phyloP scores from a whole-genome alignment of 495 filamentous ascomycete genomes.

The Xylaria acuta region DNA sequence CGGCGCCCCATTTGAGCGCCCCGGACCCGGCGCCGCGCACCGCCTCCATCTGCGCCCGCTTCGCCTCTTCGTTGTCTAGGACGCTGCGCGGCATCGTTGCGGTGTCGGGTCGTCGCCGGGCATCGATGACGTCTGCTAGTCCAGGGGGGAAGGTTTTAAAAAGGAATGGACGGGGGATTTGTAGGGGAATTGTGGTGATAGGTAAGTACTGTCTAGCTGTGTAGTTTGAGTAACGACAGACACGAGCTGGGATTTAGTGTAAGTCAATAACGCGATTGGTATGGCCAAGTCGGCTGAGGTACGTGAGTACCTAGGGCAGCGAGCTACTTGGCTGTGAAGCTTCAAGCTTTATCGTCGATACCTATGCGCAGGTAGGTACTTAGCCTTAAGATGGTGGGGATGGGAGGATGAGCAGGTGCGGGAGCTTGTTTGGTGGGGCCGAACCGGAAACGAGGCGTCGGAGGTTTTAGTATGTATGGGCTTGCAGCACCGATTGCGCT shows the following conservation, averaged over 20 bases:
- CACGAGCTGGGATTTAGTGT: not conserved
- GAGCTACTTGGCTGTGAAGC: no score
- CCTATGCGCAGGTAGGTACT: no score
- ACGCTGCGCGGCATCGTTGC: conserved; percentile 48
- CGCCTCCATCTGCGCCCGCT: conserved; percentile 67
- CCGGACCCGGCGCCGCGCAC: conserved; percentile 64
- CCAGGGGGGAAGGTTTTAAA: not conserved
- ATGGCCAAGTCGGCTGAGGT: not conserved
- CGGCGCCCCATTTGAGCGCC: conserved; percentile 70
- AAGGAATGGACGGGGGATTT: not conserved
- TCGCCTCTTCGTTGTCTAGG: conserved; percentile 61
- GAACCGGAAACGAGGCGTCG: not conserved
- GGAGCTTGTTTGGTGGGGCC: conserved; percentile 22
- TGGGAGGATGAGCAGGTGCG: not conserved
- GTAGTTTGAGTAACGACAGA: not conserved
- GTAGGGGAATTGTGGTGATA: not conserved
- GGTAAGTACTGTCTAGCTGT: not conserved
- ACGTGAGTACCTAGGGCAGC: not conserved
- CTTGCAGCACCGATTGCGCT: not conserved
- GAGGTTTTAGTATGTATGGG: not conserved
- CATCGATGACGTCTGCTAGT: not conserved
- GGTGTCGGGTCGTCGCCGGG: conserved; percentile 7
- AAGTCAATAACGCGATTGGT: not conserved
- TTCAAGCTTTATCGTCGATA: conserved; percentile 8
- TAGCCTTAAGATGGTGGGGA: not conserved